Conservation (phyloP, 257 asterid species). For the Ocimum tenuiflorum region DNA sequence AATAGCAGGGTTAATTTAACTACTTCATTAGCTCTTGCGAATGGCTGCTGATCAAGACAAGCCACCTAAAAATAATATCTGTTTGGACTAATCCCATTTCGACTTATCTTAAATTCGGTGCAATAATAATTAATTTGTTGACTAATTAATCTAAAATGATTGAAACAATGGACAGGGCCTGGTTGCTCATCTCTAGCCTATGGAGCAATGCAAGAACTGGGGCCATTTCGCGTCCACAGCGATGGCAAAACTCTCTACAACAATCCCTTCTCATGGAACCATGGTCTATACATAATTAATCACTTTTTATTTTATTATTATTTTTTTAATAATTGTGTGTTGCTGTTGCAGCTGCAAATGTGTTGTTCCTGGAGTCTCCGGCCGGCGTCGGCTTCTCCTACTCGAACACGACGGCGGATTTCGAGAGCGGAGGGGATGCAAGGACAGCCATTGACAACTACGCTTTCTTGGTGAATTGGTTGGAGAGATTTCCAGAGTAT, state of each 20-base stretch:
- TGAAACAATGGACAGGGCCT: slow-evolving; percentile 49
- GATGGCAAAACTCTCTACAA: slow-evolving; percentile 81
- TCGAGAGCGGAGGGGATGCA: slow-evolving; percentile 38
- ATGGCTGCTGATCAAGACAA: slow-evolving; percentile 1
- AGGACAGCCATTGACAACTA: slow-evolving; percentile 51
- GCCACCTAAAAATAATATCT: slow-evolving; percentile 12
- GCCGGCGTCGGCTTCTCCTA: slow-evolving; percentile 91
- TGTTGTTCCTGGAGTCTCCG: slow-evolving; percentile 72
- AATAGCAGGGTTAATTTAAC: not conserved
- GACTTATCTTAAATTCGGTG: no score
- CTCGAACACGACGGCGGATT: slow-evolving; percentile 53
- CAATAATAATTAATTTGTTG: not conserved
- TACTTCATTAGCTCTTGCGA: slow-evolving; percentile 5
- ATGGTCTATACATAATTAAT: slow-evolving; percentile 37
- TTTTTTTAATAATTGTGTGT: no score
- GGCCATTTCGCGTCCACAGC: slow-evolving; percentile 74
- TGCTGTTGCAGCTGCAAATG: slow-evolving; percentile 50
- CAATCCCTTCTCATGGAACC: slow-evolving; percentile 66
- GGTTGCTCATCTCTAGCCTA: slow-evolving; percentile 93
- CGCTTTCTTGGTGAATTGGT: slow-evolving; percentile 56
- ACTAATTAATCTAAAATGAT: not conserved
- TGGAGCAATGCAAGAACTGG: slow-evolving; percentile 92
- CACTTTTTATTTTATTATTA: no score
- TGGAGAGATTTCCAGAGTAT: slow-evolving; percentile 67
- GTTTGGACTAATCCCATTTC: not conserved